phyloP scores from a whole-genome alignment of 805 yeast species.

The Kazachstania viticola region DNA sequence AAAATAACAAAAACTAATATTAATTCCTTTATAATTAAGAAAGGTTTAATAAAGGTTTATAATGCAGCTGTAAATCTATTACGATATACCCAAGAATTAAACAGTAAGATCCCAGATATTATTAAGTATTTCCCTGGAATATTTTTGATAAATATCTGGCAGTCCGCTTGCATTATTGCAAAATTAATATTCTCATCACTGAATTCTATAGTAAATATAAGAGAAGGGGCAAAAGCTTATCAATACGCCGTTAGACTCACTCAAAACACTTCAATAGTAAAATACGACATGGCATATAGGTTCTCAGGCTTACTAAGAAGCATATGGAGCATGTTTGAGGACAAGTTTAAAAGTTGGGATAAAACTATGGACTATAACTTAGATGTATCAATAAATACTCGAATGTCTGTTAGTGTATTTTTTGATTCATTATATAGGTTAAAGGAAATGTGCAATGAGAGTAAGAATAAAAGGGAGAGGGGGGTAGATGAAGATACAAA shows the following conservation, averaged over 20 bases:
- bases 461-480: constrained; percentile 26
- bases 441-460: constrained; percentile 57
- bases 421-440: constrained; percentile 80
- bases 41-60: constrained; percentile 25
- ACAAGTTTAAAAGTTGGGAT: constrained; percentile 40
- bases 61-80: constrained; percentile 66
- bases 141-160: constrained; percentile 75
- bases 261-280: constrained; percentile 67
- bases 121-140: constrained; percentile 73
- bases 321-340: constrained; percentile 78
- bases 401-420: constrained; percentile 85
- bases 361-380: constrained; percentile 22
- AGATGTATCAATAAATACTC: constrained; percentile 50
- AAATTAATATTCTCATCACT: constrained; percentile 66
- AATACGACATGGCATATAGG: constrained; percentile 85
- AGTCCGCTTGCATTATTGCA: constrained; percentile 74
- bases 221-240: constrained; percentile 58
- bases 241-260: constrained; percentile 55
- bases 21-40: too few species aligned
- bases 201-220: constrained; percentile 53
- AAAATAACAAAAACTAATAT: too few species aligned
- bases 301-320: constrained; percentile 87
- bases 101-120: constrained; percentile 47
- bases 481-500: constrained; percentile 37
- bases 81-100: constrained; percentile 51